phyloP scores from a whole-genome alignment of 169 alveolate species.

The Fabrea salina region DNA sequence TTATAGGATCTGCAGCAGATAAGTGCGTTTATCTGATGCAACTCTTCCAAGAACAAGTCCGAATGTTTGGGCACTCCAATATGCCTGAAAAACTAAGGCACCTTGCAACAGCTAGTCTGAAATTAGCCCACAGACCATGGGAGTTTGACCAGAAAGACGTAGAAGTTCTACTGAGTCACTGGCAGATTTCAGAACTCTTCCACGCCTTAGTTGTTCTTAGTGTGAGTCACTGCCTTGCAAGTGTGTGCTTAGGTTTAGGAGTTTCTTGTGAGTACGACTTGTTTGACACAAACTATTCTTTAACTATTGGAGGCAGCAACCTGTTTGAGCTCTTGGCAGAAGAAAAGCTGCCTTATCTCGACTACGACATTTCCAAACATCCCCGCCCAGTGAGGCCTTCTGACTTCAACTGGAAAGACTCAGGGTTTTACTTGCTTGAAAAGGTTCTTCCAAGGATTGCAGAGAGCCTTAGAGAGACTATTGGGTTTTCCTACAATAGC shows the following conservation, averaged over 20 bases:
- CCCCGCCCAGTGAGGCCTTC: neutral
- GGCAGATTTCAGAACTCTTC: neutral
- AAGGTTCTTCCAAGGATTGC: slow-evolving; percentile 17
- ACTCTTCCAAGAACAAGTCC: neutral
- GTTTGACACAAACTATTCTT: neutral
- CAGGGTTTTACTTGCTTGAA: neutral
- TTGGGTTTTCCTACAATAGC: neutral
- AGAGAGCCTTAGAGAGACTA: neutral
- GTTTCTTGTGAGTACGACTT: slow-evolving; percentile 5
- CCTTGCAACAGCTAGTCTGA: slow-evolving; percentile 24
- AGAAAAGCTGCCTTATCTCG: neutral
- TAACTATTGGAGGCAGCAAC: neutral
- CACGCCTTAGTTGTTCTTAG: neutral
- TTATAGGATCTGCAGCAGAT: slow-evolving; percentile 31
- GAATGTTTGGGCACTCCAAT: neutral
- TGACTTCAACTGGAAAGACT: slow-evolving; percentile 24
- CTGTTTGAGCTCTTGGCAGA: too few species aligned
- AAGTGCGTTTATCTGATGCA: slow-evolving; percentile 28
- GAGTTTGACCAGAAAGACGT: slow-evolving; percentile 23
- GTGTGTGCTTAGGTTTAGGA: slow-evolving; percentile 20
- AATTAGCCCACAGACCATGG: slow-evolving; percentile 35
- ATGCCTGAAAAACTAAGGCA: slow-evolving; percentile 5
- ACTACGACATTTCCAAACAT: neutral
- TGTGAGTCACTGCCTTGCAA: neutral
- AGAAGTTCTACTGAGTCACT: neutral